Conservation (phyloP, 78 protist genomes). For the Protostelium mycophagum region DNA sequence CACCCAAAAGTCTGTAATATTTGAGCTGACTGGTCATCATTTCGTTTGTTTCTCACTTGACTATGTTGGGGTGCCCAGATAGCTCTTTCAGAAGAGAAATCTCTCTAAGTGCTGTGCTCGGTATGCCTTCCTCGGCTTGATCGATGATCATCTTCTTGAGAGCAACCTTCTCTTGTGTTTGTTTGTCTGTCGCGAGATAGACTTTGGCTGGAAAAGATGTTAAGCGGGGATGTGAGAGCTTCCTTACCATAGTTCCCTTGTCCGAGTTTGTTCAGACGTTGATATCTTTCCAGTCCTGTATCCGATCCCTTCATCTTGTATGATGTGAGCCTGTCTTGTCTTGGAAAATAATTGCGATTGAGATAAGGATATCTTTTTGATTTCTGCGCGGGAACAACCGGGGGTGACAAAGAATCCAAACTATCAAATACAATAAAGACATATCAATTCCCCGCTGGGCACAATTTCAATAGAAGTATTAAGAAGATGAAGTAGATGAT, state of each 20-base stretch:
- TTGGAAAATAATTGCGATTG: too few species aligned
- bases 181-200: neutral
- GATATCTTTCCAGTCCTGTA: neutral
- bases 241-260: neutral
- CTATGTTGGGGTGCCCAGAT: conserved; percentile 90
- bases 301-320: neutral
- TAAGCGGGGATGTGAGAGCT: neutral
- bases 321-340: too few species aligned
- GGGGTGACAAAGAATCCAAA: too few species aligned
- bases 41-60: conserved; percentile 36
- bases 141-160: conserved; percentile 97
- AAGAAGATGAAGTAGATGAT: too few species aligned
- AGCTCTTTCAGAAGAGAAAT: conserved; percentile 95
- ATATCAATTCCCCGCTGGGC: too few species aligned
- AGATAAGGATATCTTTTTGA: too few species aligned
- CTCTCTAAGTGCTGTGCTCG: conserved; percentile 97
- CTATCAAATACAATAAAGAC: too few species aligned
- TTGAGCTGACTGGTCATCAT: neutral
- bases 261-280: neutral
- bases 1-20: neutral
- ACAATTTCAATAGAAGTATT: too few species aligned
- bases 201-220: neutral
- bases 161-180: conserved; percentile 71
- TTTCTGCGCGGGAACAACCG: too few species aligned
- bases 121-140: conserved; percentile 97